Base-by-base conservation (phyloP, 305 asterid species). In the Solanum aculeatissimum region DNA sequence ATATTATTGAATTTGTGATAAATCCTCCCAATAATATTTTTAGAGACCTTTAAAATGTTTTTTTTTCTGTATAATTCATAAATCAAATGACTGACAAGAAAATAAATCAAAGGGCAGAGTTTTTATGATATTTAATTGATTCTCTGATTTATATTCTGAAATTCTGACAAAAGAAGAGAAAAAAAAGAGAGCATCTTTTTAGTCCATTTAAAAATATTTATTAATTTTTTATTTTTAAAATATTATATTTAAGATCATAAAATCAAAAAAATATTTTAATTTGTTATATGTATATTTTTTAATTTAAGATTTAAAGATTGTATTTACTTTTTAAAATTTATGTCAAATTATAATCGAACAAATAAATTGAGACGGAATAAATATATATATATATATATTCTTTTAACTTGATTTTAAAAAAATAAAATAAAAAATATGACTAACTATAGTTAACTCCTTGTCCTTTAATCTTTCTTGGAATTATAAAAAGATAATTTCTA, bases 111-210 rank as follows among this genome's bases (percentile, higher is more conserved):
- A 89, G 53, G 84, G 83, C 32, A 69, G 82, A 84, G 74, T 57
- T 83, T 38, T 85, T 85, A 85, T 86, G 89, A 79, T 77, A 78
- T 81, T 81, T 84, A 85, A 83, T 87, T 83, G 93, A 89, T 89
- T 92, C 88, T 90, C 90, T 92, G 90, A 80, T 89, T 74, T 82
- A 63, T 87, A 49, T 63, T 91, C 91, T n/a, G 65, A 35, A 35
- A 35, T 35, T 51, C 55, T 93, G 94, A 90, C 92, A 91, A 84
- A 86, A 38, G 81, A 86, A 88, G 85, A 83, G 57, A 35, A 35
- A 35, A 68, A 58, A 62, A 21, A 66, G 27, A 87, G 84, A 87
- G 95, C 84, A 90, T 93, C 94, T 92, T 88, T 85, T 83, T 87
- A 79, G 88, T 35, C 6, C 40, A 35, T 35, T 35, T 35, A 35